Conservation (phyloP, 805 yeast genomes). For the Saccharomyces kudriavzevii region DNA sequence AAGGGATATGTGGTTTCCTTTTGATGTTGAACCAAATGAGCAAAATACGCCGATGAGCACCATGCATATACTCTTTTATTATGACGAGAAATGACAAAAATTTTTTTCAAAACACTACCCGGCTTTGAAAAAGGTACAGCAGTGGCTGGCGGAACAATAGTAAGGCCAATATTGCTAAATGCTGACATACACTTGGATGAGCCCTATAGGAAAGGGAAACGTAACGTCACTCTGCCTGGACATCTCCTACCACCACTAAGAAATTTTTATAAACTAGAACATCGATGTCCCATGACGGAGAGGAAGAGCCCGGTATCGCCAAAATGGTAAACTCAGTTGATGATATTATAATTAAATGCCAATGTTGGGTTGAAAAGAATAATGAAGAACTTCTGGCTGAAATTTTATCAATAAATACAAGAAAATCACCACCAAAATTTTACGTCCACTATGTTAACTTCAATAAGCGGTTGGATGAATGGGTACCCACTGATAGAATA, state of each 20-base stretch:
- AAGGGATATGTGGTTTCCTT: background rate
- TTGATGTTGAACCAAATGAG: background rate
- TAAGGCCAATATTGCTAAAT: background rate
- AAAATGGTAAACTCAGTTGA: conserved; percentile 30
- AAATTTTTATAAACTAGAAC: background rate
- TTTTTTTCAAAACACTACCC: background rate
- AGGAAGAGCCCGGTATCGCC: conserved; percentile 22
- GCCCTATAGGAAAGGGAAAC: background rate
- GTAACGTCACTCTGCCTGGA: background rate
- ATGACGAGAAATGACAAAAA: background rate
- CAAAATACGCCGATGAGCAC: background rate
- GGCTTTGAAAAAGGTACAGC: background rate
- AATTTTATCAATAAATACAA: conserved; percentile 63
- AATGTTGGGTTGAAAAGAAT: conserved; percentile 74
- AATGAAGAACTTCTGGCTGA: conserved; percentile 77
- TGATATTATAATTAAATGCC: conserved; percentile 67
- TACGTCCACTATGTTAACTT: conserved; percentile 93
- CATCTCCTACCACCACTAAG: background rate
- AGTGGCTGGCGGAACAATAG: background rate
- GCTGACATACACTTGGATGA: background rate
- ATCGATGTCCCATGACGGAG: conserved; percentile 16
- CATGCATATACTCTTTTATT: background rate
- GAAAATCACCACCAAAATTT: conserved; percentile 70
- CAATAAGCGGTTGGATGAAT: conserved; percentile 94
- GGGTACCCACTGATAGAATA: conserved; percentile 71